Conservation (phyloP, 2,329 filamentous ascomycete genomes). For the Rutstroemia sydowiana region DNA sequence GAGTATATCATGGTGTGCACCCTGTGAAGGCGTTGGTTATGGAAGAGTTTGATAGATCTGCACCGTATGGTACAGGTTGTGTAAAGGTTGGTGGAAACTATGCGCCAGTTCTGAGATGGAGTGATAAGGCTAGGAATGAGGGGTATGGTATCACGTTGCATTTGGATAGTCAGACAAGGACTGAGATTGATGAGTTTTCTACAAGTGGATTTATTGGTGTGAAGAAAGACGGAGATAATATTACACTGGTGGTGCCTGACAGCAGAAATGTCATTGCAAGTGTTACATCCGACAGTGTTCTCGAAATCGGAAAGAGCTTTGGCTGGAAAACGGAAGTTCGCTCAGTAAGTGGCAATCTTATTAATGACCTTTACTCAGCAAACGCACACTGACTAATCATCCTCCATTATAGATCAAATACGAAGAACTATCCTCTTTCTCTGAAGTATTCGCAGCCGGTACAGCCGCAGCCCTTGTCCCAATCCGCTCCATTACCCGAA, state of each 20-base stretch:
- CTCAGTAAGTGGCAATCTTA: slow-evolving; percentile 40
- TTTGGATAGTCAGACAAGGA: slow-evolving; percentile 75
- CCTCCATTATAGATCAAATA: slow-evolving; percentile 50
- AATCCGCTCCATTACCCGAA: slow-evolving; percentile 81
- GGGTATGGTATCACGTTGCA: slow-evolving; percentile 95
- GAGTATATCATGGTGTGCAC: slow-evolving; percentile 85
- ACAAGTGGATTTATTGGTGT: slow-evolving; percentile 90
- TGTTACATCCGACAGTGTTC: slow-evolving; percentile 74
- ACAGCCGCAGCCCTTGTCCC: slow-evolving; percentile 89
- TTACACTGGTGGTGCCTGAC: slow-evolving; percentile 68
- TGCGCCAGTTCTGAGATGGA: slow-evolving; percentile 82
- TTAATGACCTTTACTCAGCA: not conserved
- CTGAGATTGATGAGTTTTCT: slow-evolving; percentile 90
- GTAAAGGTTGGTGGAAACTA: slow-evolving; percentile 98
- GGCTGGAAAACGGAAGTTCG: slow-evolving; percentile 81
- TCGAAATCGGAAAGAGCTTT: slow-evolving; percentile 66
- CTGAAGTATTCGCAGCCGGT: slow-evolving; percentile 82
- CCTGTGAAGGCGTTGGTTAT: slow-evolving; percentile 84
- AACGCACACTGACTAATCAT: not conserved
- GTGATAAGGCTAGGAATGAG: slow-evolving; percentile 67
- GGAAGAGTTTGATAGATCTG: slow-evolving; percentile 87
- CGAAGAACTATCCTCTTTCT: slow-evolving; percentile 50
- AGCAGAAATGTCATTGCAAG: slow-evolving; percentile 81
- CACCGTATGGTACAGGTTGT: slow-evolving; percentile 81
- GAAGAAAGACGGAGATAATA: slow-evolving; percentile 39